phyloP scores from a whole-genome alignment of 306 rosid genomes.

The Malus domestica region ASM211411v1 NC_041791.1:29719501-29720000 shows the following conservation, averaged over 20 bases:
- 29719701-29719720: not conserved
- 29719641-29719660: slow-evolving; percentile 80
- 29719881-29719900: not conserved
- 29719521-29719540: not conserved
- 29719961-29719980: not conserved
- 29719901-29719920: not conserved
- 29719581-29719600: slow-evolving; percentile 70
- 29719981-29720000: not conserved
- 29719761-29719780: slow-evolving; percentile 76
- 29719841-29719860: not conserved
- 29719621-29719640: slow-evolving; percentile 91
- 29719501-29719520: not conserved
- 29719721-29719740: not conserved
- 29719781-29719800: slow-evolving; percentile 59
- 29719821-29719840: slow-evolving; percentile 9
- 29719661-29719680: slow-evolving; percentile 44
- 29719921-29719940: not conserved
- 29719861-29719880: not conserved
- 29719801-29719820: slow-evolving; percentile 93
- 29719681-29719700: not conserved
- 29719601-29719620: slow-evolving; percentile 83
- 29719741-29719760: slow-evolving; percentile 68
- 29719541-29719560: slow-evolving; percentile 41
- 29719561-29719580: slow-evolving; percentile 99
- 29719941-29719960: not conserved